Evolutionary conservation across 2,329 filamentous ascomycete genomes (phyloP).

Genomic region (Sporothrix sp.): DNA sequence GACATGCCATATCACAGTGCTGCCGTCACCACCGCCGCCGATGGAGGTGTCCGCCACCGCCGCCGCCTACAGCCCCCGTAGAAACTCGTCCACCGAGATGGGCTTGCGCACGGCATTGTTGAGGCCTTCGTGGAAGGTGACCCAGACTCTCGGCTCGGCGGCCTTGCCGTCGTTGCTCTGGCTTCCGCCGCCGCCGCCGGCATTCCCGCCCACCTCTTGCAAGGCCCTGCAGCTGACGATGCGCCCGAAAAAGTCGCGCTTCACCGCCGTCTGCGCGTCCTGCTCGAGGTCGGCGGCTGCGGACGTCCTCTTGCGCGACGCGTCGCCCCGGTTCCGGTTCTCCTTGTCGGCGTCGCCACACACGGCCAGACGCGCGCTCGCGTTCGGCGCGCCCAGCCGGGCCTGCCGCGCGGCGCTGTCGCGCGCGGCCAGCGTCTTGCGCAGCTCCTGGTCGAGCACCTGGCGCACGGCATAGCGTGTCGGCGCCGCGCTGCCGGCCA

Average conservation of each 20-base stretch:
- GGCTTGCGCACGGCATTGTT: constrained; percentile 90
- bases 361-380: constrained; percentile 13
- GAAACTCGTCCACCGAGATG: constrained; percentile 68
- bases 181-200: constrained; percentile 1
- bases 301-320: constrained; percentile 30
- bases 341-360: constrained; percentile 9
- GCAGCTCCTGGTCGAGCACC: constrained; percentile 83
- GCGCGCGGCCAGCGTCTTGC: constrained; percentile 57
- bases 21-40: too few relatives aligned
- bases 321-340: not conserved
- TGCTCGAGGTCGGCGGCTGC: constrained; percentile 7
- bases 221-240: constrained; percentile 47
- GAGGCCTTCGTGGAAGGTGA: constrained; percentile 81
- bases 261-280: constrained; percentile 34
- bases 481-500: constrained; percentile 52
- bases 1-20: too few relatives aligned
- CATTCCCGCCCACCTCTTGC: constrained; percentile 33
- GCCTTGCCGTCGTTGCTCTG: constrained; percentile 30
- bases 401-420: constrained; percentile 58
- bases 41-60: too few relatives aligned
- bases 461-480: constrained; percentile 89
- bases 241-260: constrained; percentile 80
- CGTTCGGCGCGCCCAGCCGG: too few relatives aligned
- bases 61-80: constrained; percentile 54
- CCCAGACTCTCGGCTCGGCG: constrained; percentile 55